Evolutionary conservation across 306 rosid species (phyloP).

Genomic region (cucumber (Cucumis sativus)): Cucumber_9930_V3 NC_026659.2:30355501-30356000

Average conservation of each 20-base stretch:
- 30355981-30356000: constrained; percentile 45
- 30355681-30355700: too few species aligned
- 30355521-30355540: neutral
- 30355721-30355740: too few species aligned
- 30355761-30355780: neutral
- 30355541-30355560: neutral
- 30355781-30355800: neutral
- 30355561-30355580: neutral
- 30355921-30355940: too few species aligned
- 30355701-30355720: too few species aligned
- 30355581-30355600: neutral
- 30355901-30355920: too few species aligned
- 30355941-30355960: too few species aligned
- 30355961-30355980: neutral
- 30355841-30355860: too few species aligned
- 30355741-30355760: neutral
- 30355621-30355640: neutral
- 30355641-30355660: neutral
- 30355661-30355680: too few species aligned
- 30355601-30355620: neutral
- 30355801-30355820: neutral
- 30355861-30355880: too few species aligned
- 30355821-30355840: constrained; percentile 1
- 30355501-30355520: neutral
- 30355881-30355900: too few species aligned